phyloP scores from a whole-genome alignment of 305 asterid genomes.

The Fraxinus greggii region DNA sequence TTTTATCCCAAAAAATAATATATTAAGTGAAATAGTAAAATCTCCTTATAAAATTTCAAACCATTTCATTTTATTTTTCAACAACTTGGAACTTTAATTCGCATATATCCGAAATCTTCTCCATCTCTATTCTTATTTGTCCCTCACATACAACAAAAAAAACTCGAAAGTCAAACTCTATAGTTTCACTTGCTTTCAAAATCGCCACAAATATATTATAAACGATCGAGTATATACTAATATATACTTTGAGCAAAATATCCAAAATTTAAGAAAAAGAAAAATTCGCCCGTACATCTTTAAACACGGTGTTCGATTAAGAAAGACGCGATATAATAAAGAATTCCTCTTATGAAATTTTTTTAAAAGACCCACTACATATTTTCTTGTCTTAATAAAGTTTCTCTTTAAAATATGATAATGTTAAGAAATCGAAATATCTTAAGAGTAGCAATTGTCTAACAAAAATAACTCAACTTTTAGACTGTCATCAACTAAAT shows the following conservation, averaged over 20 bases:
- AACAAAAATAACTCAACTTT: not conserved
- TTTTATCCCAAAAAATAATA: not conserved
- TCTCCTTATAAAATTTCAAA: too few species aligned
- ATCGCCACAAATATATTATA: not conserved
- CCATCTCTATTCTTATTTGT: not conserved
- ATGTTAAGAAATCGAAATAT: not conserved
- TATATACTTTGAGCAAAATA: not conserved
- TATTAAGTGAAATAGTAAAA: too few species aligned
- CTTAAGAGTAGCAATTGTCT: not conserved
- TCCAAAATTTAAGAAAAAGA: not conserved
- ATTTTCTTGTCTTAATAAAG: not conserved
- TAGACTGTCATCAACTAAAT: slow-evolving; percentile 4
- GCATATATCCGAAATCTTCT: not conserved
- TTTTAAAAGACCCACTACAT: not conserved
- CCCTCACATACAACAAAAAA: not conserved
- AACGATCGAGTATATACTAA: not conserved
- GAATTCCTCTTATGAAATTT: not conserved
- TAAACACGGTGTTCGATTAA: not conserved
- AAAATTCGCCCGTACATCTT: not conserved
- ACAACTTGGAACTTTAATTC: not conserved
- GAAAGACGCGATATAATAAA: not conserved
- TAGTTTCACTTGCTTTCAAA: not conserved
- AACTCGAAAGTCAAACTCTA: not conserved
- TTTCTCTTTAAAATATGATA: not conserved
- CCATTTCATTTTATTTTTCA: too few species aligned